Percentiles rank a stretch among this genome's conserved stretches.
These are phyloP conservation scores for Blastocladiella britannica DNA, from an alignment of 192 early-diverging fungal species.

Conservation along the genomic window DNA sequence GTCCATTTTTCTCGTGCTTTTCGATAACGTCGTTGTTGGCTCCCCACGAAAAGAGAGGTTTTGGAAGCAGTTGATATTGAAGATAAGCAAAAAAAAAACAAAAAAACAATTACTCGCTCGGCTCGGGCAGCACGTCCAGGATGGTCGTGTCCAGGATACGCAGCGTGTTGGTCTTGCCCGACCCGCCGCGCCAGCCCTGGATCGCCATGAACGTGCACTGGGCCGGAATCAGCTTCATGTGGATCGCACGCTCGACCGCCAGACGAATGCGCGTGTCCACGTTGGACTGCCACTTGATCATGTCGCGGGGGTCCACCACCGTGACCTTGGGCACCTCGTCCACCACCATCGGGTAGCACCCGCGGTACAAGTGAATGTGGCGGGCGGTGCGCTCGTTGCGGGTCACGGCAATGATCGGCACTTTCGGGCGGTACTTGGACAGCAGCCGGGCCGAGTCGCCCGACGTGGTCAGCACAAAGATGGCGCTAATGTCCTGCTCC, in stretches of 20 bases:
- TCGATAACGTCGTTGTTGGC: no score
- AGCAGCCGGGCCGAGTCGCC: constrained; percentile 74
- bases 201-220: constrained; percentile 30
- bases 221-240: constrained; percentile 13
- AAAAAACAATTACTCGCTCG: not conserved
- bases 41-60: no score
- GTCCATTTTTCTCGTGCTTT: no score
- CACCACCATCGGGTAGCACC: constrained; percentile 63
- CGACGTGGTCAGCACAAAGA: constrained; percentile 64
- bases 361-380: constrained; percentile 53
- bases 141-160: constrained; percentile 26
- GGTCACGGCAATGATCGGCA: constrained; percentile 83
- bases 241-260: constrained; percentile 52
- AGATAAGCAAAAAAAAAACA: not conserved
- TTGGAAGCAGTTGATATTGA: no score
- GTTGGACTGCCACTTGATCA: constrained; percentile 58
- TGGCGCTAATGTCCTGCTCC: constrained; percentile 65
- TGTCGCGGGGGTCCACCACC: constrained; percentile 16
- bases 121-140: not conserved
- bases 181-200: constrained; percentile 57
- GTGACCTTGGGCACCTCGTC: constrained; percentile 14
- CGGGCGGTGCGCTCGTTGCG: constrained; percentile 50
- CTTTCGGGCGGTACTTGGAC: constrained; percentile 81
- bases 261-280: constrained; percentile 56
- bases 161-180: constrained; percentile 68